Evolutionary conservation across 176 grass and related monocot species (phyloP).

Genomic region (Oryza longistaminata): DNA sequence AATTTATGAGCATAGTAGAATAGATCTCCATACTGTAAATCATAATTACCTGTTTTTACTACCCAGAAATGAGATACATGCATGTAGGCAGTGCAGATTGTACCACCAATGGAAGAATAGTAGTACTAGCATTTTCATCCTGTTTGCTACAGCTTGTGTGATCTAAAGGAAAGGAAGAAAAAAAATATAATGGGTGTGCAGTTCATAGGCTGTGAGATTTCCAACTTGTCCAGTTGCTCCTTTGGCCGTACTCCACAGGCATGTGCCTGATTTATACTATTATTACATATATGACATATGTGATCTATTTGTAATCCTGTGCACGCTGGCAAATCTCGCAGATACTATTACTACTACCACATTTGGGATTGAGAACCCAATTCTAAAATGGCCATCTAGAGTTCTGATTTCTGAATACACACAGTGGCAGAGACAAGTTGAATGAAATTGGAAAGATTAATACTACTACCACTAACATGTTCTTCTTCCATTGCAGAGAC

Average conservation of each 20-base stretch:
- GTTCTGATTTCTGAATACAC: neutral
- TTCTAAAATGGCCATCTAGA: neutral
- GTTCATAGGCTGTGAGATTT: neutral
- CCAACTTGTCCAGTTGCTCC: conserved; percentile 2
- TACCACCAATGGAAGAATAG: neutral
- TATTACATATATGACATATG: neutral
- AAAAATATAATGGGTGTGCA: conserved; percentile 19
- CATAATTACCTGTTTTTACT: conserved; percentile 1
- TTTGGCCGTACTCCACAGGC: conserved; percentile 10
- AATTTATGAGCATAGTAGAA: conserved; percentile 32
- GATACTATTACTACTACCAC: neutral
- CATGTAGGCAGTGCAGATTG: neutral
- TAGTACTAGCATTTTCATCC: neutral
- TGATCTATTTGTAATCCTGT: neutral
- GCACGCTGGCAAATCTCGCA: neutral
- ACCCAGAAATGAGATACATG: neutral
- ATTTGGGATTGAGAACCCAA: neutral
- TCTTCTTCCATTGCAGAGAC: neutral
- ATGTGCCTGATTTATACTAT: conserved; percentile 15
- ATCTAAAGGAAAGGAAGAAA: neutral
- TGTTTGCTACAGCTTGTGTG: neutral
- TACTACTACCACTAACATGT: neutral
- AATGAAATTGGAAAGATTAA: neutral
- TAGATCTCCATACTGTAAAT: neutral
- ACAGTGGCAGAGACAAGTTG: neutral